phyloP scores from a whole-genome alignment of 176 grass and related monocot species.

The Aegilops umbellulata region DNA sequence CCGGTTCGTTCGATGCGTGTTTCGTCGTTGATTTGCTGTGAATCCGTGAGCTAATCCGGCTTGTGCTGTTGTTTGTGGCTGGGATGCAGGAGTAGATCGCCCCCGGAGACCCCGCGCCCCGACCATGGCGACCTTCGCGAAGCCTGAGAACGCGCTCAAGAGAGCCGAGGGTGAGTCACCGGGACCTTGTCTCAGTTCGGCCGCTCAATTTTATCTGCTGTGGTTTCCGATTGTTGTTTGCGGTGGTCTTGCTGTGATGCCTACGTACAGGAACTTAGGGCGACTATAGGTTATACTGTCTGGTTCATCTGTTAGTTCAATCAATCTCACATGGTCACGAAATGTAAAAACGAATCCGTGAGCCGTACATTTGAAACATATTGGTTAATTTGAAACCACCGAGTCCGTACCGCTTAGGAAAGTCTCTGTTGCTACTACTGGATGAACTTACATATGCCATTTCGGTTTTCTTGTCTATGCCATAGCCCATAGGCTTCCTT shows the following conservation, averaged over 20 bases:
- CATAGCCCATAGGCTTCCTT: no score
- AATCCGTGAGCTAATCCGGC: not conserved
- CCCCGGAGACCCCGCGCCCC: conserved; percentile 27
- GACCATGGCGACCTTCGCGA: conserved; percentile 85
- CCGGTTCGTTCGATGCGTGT: not conserved
- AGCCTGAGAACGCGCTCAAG: conserved; percentile 97
- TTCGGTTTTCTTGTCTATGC: not conserved
- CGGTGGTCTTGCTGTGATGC: not conserved
- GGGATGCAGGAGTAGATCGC: conserved; percentile 44
- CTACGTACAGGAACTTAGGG: not conserved
- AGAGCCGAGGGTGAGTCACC: conserved; percentile 66
- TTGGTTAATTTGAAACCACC: not conserved
- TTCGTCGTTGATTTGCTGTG: not conserved
- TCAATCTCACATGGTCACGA: not conserved
- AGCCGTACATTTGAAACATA: not conserved
- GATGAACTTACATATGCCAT: not conserved
- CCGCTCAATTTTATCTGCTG: not conserved
- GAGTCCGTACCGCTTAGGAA: not conserved
- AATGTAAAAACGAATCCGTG: not conserved
- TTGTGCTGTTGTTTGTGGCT: not conserved
- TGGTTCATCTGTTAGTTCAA: not conserved
- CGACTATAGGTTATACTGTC: not conserved
- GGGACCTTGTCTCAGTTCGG: not conserved
- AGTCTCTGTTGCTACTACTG: not conserved
- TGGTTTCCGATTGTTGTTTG: not conserved